phyloP scores from a whole-genome alignment of 257 asterid genomes.

The Dorcoceras hygrometricum region DNA sequence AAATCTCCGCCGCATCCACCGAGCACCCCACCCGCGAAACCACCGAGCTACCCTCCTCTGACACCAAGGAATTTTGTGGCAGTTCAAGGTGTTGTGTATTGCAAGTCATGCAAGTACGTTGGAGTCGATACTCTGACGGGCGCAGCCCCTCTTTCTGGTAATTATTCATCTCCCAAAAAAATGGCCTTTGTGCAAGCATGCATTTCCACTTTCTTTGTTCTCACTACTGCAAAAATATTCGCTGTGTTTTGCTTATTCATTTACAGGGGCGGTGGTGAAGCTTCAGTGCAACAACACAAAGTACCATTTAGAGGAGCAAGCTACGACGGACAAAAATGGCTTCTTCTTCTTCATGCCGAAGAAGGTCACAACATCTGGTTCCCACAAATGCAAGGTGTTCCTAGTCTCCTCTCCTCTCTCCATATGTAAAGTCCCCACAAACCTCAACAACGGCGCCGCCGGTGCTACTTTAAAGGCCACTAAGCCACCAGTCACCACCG shows the following conservation, averaged over 20 bases:
- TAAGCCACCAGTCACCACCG: constrained; percentile 10
- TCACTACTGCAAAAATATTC: neutral
- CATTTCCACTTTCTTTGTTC: neutral
- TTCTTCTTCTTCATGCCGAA: constrained; percentile 32
- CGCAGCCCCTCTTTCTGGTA: constrained; percentile 36
- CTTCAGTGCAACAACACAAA: constrained; percentile 34
- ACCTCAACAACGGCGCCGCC: constrained; percentile 29
- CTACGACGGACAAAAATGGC: constrained; percentile 42
- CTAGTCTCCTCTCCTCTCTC: constrained; percentile 31
- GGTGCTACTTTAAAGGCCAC: constrained; percentile 36
- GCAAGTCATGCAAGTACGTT: constrained; percentile 39
- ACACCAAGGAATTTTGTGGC: constrained; percentile 23
- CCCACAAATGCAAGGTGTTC: constrained; percentile 35
- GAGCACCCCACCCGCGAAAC: constrained; percentile 16
- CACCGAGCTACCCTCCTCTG: constrained; percentile 25
- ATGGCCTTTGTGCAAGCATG: neutral
- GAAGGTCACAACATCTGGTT: constrained; percentile 23
- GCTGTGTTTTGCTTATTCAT: neutral
- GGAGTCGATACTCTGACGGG: constrained; percentile 26
- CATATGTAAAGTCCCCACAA: constrained; percentile 35
- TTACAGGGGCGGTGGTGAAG: constrained; percentile 36
- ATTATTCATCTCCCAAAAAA: neutral
- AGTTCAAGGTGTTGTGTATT: constrained; percentile 46
- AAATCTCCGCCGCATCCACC: constrained; percentile 17
- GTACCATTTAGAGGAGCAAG: constrained; percentile 11